These are phyloP conservation scores for Rosellinia necatrix DNA, from an alignment of 2,329 filamentous ascomycete genomes.

Conservation along the genomic window DNA sequence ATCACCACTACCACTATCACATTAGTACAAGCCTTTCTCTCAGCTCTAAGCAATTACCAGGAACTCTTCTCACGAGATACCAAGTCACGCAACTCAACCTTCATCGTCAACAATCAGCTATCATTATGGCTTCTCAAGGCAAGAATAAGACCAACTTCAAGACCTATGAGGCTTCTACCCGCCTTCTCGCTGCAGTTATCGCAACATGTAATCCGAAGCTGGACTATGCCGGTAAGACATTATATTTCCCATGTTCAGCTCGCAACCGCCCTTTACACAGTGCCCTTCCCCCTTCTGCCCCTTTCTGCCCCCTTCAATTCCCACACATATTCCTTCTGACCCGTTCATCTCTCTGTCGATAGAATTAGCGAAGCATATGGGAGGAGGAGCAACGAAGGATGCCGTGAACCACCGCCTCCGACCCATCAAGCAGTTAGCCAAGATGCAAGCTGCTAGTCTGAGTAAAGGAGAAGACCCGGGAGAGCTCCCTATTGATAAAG, in stretches of 20 bases:
- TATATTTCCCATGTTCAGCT: not conserved
- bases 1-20: too few relatives aligned
- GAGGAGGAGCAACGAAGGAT: slow-evolving; percentile 41
- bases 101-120: not conserved
- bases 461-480: slow-evolving; percentile 41
- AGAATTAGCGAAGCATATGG: slow-evolving; percentile 37
- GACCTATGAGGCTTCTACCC: slow-evolving; percentile 62
- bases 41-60: not conserved
- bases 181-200: slow-evolving; percentile 64
- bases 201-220: slow-evolving; percentile 60
- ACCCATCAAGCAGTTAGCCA: slow-evolving; percentile 46
- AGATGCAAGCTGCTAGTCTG: slow-evolving; percentile 42
- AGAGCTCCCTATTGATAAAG: slow-evolving; percentile 42
- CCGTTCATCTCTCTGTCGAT: slow-evolving; percentile 1
- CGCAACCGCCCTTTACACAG: not conserved
- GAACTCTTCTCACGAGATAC: not conserved
- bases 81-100: not conserved
- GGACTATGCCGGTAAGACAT: slow-evolving; percentile 63
- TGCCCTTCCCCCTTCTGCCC: too few relatives aligned
- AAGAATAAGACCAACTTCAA: slow-evolving; percentile 57
- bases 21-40: not conserved
- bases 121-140: slow-evolving; percentile 47
- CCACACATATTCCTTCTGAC: slow-evolving; percentile 8
- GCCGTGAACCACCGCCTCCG: slow-evolving; percentile 47
- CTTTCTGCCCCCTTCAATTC: not conserved